Evolutionary conservation across 2,329 filamentous ascomycete species (phyloP).

Genomic region (Aspergillus brasiliensis): DNA sequence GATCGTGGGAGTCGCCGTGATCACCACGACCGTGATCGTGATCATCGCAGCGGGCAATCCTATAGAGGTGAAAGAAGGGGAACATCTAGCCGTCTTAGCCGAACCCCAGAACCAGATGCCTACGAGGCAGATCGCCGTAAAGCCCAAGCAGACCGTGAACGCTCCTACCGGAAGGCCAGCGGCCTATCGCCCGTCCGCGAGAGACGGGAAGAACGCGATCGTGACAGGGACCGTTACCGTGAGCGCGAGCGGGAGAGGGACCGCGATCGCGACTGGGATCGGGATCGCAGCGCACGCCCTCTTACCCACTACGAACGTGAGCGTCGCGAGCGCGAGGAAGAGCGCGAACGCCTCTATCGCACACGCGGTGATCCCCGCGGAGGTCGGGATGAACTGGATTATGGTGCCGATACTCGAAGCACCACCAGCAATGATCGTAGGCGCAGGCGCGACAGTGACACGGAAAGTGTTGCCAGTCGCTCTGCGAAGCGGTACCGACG

Average conservation of each 20-base stretch:
- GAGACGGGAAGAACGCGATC: conserved; percentile 42
- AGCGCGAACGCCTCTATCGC: conserved; percentile 84
- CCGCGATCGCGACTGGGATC: conserved; percentile 41
- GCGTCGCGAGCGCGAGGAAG: conserved; percentile 82
- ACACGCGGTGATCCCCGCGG: conserved; percentile 77
- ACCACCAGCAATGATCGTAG: conserved; percentile 68
- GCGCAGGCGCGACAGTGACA: conserved; percentile 76
- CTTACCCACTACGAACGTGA: conserved; percentile 72
- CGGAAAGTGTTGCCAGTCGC: conserved; percentile 60
- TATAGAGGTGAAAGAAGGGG: conserved; percentile 43
- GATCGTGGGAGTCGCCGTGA: conserved; percentile 55
- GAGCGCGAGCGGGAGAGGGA: conserved; percentile 43
- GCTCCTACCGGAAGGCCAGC: conserved; percentile 84
- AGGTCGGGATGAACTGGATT: conserved; percentile 84
- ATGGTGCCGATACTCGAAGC: conserved; percentile 70
- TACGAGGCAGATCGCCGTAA: conserved; percentile 96
- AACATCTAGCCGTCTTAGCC: conserved; percentile 64
- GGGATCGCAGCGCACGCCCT: conserved; percentile 35
- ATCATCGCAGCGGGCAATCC: conserved; percentile 48
- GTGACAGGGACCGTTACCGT: conserved; percentile 44
- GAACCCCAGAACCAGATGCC: conserved; percentile 86
- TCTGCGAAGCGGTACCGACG: conserved; percentile 61
- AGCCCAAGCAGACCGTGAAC: conserved; percentile 89
- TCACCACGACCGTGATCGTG: conserved; percentile 58
- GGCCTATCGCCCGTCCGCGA: conserved; percentile 55